A percentile compares a stretch with the other conserved stretches of the same genome.
Evolutionary conservation across 129 eudicot species (phyloP).

Genomic region (Kitagawia praeruptora): DNA sequence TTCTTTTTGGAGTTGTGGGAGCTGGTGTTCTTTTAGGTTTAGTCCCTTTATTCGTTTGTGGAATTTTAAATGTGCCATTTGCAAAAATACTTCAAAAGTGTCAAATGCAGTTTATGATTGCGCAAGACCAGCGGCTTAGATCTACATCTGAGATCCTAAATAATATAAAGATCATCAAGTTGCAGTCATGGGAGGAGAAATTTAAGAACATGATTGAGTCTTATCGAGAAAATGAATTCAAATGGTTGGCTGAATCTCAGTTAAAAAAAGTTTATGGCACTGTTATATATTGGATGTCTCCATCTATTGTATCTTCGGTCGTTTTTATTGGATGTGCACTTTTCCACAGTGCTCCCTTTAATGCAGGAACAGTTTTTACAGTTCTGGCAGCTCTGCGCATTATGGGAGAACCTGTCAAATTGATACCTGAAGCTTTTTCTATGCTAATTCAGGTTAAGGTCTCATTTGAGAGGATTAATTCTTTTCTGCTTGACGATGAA

Average conservation of each 20-base stretch:
- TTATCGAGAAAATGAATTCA: constrained; percentile 44
- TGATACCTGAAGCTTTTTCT: constrained; percentile 60
- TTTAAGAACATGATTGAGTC: constrained; percentile 41
- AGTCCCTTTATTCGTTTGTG: constrained; percentile 47
- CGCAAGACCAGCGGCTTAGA: constrained; percentile 57
- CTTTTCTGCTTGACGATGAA: constrained; percentile 60
- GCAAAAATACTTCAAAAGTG: constrained; percentile 52
- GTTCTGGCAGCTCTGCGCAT: constrained; percentile 48
- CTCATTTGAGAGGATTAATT: constrained; percentile 53
- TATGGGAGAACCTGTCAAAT: constrained; percentile 56
- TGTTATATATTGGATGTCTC: constrained; percentile 54
- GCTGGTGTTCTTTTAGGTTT: constrained; percentile 53
- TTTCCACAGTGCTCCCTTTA: constrained; percentile 40
- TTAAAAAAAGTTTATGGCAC: constrained; percentile 29
- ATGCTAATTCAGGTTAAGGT: constrained; percentile 57
- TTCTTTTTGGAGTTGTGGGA: constrained; percentile 45
- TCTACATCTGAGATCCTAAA: constrained; percentile 65
- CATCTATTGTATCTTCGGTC: constrained; percentile 46
- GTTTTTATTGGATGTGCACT: constrained; percentile 41
- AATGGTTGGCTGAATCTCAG: constrained; percentile 41
- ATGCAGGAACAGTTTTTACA: constrained; percentile 64
- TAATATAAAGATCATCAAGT: constrained; percentile 73
- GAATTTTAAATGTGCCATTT: constrained; percentile 55
- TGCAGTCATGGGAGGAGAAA: constrained; percentile 75
- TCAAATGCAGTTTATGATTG: constrained; percentile 45